Base-by-base conservation (phyloP, 2,329 filamentous ascomycete genomes). In the Curvularia sp. region DNA sequence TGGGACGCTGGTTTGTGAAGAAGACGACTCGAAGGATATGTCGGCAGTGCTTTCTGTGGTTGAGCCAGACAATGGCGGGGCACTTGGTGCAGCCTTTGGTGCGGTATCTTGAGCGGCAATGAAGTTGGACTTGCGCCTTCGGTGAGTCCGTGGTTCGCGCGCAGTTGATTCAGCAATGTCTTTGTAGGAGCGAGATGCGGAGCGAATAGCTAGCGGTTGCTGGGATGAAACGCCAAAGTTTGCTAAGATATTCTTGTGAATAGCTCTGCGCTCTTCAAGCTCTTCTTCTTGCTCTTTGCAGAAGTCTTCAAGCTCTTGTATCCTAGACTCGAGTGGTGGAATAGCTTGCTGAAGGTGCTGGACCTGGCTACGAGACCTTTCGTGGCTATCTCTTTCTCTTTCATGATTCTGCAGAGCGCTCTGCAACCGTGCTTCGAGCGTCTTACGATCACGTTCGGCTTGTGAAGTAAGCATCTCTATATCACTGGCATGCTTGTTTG, bases 231-330 rank as follows among this genome's bases (percentile, higher is more conserved):
- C 42, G 18, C 67, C 66, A 61, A 76, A 69, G 8, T 65, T 67
- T n/a, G 61, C 65, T 6, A 72, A 49, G 4, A 75, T 63, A 38
- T 67, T 69, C 38, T 56, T 72, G 31, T 65, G 69, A 39, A 66
- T 48, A 8, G 70, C 62, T 50, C 61, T 67, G 2, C 74, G 52
- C 26, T 69, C 70, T 8, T 72, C 58, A 0, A 77, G 55, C 54
- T 75, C 69, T 28, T 68, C 65, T 20, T 75, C 71, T 47, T 76
- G 74, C 39, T 71, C 64, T 22, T 58, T 54, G 31, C 67, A 73
- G 4, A 65, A 53, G 2, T 71, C 57, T n/a, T 61, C 61, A 15
- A 77, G 71, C 44, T 73, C 63, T 38, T 70, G 60, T 5, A 69
- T 60, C 47, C 62, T 68, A 2, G 43, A 38, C 47, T 74, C 64